Conservation (phyloP, 2,329 filamentous ascomycete genomes). For the Fusarium xyrophilum region DNA sequence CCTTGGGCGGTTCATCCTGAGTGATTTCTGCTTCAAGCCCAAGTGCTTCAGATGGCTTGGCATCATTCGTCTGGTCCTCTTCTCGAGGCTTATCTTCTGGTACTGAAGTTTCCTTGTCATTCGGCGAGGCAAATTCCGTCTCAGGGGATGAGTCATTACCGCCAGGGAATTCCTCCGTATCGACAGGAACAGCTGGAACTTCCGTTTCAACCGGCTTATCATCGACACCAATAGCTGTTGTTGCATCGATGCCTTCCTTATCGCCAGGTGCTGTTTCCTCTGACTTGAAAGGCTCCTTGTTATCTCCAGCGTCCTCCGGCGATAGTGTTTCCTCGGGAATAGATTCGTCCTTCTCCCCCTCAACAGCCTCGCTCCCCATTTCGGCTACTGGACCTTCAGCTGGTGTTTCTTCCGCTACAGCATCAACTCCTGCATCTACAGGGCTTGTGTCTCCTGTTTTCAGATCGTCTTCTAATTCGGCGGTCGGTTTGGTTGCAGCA, state of each 20-base stretch:
- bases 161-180: neutral
- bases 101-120: neutral
- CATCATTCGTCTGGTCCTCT: neutral
- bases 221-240: neutral
- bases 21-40: neutral
- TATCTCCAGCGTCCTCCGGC: neutral
- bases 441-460: neutral
- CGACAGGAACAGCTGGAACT: neutral
- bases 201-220: neutral
- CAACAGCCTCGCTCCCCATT: neutral
- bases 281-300: neutral
- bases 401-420: neutral
- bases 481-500: neutral
- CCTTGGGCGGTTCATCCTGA: neutral
- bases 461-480: neutral
- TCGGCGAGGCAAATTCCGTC: neutral
- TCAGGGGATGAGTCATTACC: neutral
- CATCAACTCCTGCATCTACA: neutral
- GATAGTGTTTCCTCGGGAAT: neutral
- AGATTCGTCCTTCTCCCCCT: neutral
- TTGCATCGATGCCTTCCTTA: neutral
- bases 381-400: neutral
- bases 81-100: neutral
- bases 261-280: conserved; percentile 7
- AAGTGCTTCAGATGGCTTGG: conserved; percentile 1